Percentiles rank a stretch among this genome's conserved stretches.
These are phyloP conservation scores for Globisporangium camurandrum DNA, from an alignment of 352 stramenopile genomes.

Conservation along the genomic window DNA sequence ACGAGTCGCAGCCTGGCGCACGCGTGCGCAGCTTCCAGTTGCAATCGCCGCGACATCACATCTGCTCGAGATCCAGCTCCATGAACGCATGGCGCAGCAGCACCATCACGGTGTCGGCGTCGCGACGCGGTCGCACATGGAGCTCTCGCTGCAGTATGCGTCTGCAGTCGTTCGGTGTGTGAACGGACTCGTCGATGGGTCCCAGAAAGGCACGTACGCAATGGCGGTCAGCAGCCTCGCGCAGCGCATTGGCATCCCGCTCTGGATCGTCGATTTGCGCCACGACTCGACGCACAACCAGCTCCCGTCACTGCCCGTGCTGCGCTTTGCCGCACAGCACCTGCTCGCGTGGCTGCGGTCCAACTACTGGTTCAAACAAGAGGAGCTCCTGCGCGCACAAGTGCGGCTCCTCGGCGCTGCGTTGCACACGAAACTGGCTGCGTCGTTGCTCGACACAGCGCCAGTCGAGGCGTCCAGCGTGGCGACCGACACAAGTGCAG, in stretches of 20 bases:
- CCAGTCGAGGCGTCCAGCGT: not conserved
- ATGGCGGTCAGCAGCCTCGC: conserved; percentile 71
- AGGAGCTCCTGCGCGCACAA: conserved; percentile 32
- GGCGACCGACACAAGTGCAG: not conserved
- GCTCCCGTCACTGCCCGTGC: conserved; percentile 82
- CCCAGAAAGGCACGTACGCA: conserved; percentile 73
- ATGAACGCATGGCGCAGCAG: conserved; percentile 58
- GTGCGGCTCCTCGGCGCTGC: conserved; percentile 37
- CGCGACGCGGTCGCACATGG: conserved; percentile 69
- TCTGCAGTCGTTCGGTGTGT: conserved; percentile 68
- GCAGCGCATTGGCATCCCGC: conserved; percentile 85
- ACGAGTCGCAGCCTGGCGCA: conserved; percentile 60
- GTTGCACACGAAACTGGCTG: conserved; percentile 20
- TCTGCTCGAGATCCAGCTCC: conserved; percentile 64
- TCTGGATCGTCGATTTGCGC: conserved; percentile 91
- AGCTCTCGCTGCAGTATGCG: conserved; percentile 66
- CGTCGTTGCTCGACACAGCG: conserved; percentile 9
- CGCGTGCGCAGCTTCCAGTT: conserved; percentile 61
- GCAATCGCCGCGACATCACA: conserved; percentile 72
- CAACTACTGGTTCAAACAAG: conserved; percentile 86
- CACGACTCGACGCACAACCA: conserved; percentile 92
- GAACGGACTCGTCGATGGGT: conserved; percentile 75
- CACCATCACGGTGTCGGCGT: conserved; percentile 62
- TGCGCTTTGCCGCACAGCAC: conserved; percentile 82
- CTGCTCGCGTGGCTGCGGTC: conserved; percentile 81